Conservation (phyloP, 805 yeast species). For the Saturnispora halmiae region DNA sequence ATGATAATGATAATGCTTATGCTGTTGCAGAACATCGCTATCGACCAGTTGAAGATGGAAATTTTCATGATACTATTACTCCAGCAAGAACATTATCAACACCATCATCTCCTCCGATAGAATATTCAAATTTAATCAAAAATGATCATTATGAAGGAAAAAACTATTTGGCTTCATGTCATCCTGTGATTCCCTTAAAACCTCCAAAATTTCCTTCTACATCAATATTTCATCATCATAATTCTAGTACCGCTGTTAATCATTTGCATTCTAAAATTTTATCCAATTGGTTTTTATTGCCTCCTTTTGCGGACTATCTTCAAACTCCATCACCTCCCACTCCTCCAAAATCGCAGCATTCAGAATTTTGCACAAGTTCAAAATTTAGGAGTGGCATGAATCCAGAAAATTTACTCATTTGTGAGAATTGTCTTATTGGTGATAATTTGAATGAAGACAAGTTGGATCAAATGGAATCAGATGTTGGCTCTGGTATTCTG, state of each 20-base stretch:
- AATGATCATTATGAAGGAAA: too few species aligned
- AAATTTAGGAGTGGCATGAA: conserved; percentile 20
- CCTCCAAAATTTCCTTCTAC: conserved; percentile 25
- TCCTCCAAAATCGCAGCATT: conserved; percentile 19
- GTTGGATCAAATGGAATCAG: conserved; percentile 21
- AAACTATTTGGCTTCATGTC: not conserved
- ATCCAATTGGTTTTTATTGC: conserved; percentile 30
- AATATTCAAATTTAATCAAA: too few species aligned
- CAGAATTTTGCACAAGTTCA: conserved; percentile 11
- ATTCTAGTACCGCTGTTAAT: conserved; percentile 22
- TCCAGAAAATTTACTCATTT: conserved; percentile 28
- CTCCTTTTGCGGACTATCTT: conserved; percentile 29
- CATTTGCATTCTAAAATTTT: conserved; percentile 22
- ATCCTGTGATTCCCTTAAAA: conserved; percentile 10
- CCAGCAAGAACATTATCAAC: not conserved
- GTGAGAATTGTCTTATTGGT: conserved; percentile 20
- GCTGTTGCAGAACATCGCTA: too few species aligned
- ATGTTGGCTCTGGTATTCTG: conserved; percentile 23
- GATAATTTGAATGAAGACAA: conserved; percentile 5
- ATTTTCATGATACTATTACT: not conserved
- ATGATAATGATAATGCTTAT: not conserved
- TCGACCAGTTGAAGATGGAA: not conserved
- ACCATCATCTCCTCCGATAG: not conserved
- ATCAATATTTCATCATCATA: conserved; percentile 23
- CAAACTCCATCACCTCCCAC: conserved; percentile 29